phyloP scores from a whole-genome alignment of 495 filamentous ascomycete species.

The Xanthoparmelia taractica region DNA sequence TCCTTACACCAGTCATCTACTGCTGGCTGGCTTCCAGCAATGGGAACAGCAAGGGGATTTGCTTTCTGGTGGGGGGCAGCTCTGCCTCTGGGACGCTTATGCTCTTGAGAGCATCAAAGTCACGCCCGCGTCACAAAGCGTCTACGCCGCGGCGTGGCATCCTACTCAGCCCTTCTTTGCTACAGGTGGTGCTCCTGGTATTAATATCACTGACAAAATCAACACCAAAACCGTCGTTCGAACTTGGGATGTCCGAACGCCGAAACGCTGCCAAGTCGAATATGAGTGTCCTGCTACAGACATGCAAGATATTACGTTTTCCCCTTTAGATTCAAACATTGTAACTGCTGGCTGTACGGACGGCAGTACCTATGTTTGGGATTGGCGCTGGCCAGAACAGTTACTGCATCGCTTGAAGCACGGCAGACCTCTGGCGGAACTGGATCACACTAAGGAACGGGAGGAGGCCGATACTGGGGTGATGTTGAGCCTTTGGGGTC shows the following conservation, averaged over 20 bases:
- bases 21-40: slow-evolving; percentile 73
- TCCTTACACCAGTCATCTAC: slow-evolving; percentile 42
- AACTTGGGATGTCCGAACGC: slow-evolving; percentile 39
- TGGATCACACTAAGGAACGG: slow-evolving; percentile 43
- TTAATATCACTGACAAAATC: slow-evolving; percentile 33
- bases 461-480: slow-evolving; percentile 75
- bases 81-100: slow-evolving; percentile 62
- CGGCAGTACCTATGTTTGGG: slow-evolving; percentile 78
- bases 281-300: slow-evolving; percentile 71
- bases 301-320: slow-evolving; percentile 72
- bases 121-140: slow-evolving; percentile 53
- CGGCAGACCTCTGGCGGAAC: slow-evolving; percentile 56
- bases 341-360: slow-evolving; percentile 80
- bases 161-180: slow-evolving; percentile 50
- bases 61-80: slow-evolving; percentile 47
- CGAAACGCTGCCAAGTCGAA: slow-evolving; percentile 29
- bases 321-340: slow-evolving; percentile 44
- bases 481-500: slow-evolving; percentile 73
- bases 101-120: slow-evolving; percentile 40
- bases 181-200: slow-evolving; percentile 56
- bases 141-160: slow-evolving; percentile 78
- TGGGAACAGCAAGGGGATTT: slow-evolving; percentile 41
- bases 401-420: slow-evolving; percentile 64
- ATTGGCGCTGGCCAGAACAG: slow-evolving; percentile 49
- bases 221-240: slow-evolving; percentile 43